These are phyloP conservation scores for Nicotiana benthamiana DNA, from an alignment of 257 asterid genomes.

Conservation along the genomic window DNA sequence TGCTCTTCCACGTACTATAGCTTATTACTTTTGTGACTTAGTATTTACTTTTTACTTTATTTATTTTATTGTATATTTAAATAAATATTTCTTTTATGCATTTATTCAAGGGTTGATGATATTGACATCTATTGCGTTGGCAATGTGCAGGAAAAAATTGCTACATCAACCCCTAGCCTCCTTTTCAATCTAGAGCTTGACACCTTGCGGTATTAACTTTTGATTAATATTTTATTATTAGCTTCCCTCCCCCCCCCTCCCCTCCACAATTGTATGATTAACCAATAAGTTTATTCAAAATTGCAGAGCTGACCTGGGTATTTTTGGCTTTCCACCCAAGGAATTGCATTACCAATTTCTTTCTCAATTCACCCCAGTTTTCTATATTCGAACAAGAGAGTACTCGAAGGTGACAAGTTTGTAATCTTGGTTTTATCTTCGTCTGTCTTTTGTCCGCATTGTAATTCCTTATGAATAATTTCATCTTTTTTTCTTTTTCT, in stretches of 20 bases:
- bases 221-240: not conserved
- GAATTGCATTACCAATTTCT: constrained; percentile 82
- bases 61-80: not conserved
- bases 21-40: not conserved
- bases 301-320: constrained; percentile 95
- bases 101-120: not conserved
- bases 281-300: constrained; percentile 1
- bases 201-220: constrained; percentile 58
- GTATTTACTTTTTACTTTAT: not conserved
- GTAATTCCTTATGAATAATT: constrained; percentile 20
- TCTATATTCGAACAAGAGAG: constrained; percentile 85
- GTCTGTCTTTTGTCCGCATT: not conserved
- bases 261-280: not conserved
- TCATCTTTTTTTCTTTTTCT: constrained; percentile 14
- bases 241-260: not conserved
- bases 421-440: constrained; percentile 8
- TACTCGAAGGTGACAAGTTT: constrained; percentile 69
- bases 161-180: constrained; percentile 59
- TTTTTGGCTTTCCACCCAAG: constrained; percentile 78
- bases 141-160: constrained; percentile 63
- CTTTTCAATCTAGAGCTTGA: constrained; percentile 96
- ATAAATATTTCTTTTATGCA: not conserved
- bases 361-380: constrained; percentile 71
- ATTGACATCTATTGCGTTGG: not conserved
- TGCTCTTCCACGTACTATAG: not conserved